Evolutionary conservation across 768 basidiomycete genomes (phyloP).

Genomic region (Psilocybe azurescens): DNA sequence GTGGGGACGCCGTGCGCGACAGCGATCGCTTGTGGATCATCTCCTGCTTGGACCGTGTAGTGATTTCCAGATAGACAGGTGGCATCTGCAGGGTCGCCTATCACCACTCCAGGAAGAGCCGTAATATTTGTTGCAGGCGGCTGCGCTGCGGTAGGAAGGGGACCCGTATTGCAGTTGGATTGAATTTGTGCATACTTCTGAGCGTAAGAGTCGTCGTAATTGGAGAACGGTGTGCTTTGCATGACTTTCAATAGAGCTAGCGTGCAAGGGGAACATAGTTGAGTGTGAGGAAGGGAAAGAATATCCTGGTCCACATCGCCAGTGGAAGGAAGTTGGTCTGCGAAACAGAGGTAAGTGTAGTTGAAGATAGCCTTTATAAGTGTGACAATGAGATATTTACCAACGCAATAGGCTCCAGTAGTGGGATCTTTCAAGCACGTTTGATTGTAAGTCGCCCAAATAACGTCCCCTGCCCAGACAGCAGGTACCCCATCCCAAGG

Average conservation of each 20-base stretch:
- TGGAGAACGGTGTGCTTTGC: background rate
- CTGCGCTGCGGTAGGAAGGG: background rate
- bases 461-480: background rate
- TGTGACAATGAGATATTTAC: background rate
- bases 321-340: background rate
- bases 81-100: background rate
- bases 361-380: too few relatives aligned
- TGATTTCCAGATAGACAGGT: slow-evolving; percentile 1
- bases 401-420: background rate
- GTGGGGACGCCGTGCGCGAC: background rate
- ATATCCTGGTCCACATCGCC: background rate
- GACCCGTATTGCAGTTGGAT: background rate
- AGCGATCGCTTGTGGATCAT: background rate
- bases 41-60: background rate
- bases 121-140: background rate
- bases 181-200: background rate
- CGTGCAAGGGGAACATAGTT: background rate
- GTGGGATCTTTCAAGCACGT: background rate
- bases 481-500: background rate
- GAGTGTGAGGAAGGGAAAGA: background rate
- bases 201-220: background rate
- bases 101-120: background rate
- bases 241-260: background rate
- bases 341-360: too few relatives aligned
- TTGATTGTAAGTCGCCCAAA: background rate